phyloP scores from a whole-genome alignment of 768 basidiomycete genomes.

The Lactifluus volemus region DNA sequence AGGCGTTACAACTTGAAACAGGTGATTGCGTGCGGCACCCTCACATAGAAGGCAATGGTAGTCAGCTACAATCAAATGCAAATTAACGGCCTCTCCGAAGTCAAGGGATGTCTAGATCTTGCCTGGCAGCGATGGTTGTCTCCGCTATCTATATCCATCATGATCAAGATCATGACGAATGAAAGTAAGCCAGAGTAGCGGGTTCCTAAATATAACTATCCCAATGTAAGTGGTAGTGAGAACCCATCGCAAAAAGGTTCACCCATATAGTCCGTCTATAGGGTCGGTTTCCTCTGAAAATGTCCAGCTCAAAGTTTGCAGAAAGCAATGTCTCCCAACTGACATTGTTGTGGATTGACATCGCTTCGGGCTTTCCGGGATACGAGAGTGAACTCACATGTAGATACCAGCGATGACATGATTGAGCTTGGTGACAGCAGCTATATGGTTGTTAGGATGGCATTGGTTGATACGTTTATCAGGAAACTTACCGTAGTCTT shows the following conservation, averaged over 20 bases:
- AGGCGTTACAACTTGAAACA: neutral
- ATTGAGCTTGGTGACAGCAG: neutral
- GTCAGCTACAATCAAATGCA: too few species aligned
- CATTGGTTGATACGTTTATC: neutral
- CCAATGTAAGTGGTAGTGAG: neutral
- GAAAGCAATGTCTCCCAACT: neutral
- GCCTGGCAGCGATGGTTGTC: neutral
- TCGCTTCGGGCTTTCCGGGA: too few species aligned
- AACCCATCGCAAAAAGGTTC: neutral
- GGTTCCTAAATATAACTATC: neutral
- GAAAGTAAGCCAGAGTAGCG: neutral
- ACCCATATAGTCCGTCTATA: neutral
- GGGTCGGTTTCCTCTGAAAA: neutral
- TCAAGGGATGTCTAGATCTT: neutral
- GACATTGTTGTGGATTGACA: neutral
- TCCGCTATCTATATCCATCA: neutral
- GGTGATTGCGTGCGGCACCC: neutral
- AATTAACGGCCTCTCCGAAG: neutral
- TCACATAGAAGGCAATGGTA: neutral
- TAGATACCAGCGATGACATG: neutral
- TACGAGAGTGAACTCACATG: neutral
- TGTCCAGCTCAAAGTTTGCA: neutral
- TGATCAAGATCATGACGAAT: neutral
- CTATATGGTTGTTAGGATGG: neutral
- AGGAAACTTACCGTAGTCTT: constrained; percentile 4